Conservation (phyloP, 1,284 basidiomycete species). For the Marasmius fiardii region DNA sequence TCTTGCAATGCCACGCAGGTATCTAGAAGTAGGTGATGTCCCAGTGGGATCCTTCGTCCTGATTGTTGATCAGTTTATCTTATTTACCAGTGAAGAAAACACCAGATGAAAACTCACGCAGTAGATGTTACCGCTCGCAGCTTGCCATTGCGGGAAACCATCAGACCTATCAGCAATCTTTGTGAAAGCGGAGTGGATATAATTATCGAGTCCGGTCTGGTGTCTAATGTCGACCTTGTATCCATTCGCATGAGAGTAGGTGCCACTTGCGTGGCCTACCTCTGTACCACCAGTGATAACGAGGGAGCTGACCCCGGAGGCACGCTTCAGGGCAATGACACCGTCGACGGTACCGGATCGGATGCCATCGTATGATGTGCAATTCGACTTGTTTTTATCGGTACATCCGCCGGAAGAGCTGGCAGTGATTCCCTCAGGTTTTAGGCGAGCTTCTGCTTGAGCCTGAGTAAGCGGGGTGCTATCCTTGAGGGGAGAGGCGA, state of each 20-base stretch:
- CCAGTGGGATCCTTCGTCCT: slow-evolving; percentile 28
- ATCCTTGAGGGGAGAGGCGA: neutral
- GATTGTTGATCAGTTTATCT: slow-evolving; percentile 3
- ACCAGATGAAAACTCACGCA: slow-evolving; percentile 19
- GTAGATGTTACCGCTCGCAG: slow-evolving; percentile 25
- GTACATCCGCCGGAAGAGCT: slow-evolving; percentile 23
- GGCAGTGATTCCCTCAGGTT: slow-evolving; percentile 20
- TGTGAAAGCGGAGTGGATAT: slow-evolving; percentile 21
- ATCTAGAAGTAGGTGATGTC: slow-evolving; percentile 22
- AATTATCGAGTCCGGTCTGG: slow-evolving; percentile 19
- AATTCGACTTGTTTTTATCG: slow-evolving; percentile 15
- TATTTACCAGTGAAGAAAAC: neutral
- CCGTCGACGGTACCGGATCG: slow-evolving; percentile 11
- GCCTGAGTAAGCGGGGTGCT: slow-evolving; percentile 20
- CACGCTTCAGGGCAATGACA: slow-evolving; percentile 22
- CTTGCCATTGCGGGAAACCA: slow-evolving; percentile 24
- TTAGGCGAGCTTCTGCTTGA: slow-evolving; percentile 20
- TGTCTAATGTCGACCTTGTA: slow-evolving; percentile 22
- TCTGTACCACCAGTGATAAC: slow-evolving; percentile 22
- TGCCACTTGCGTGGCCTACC: slow-evolving; percentile 14
- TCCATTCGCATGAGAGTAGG: slow-evolving; percentile 24
- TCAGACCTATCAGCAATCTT: slow-evolving; percentile 23
- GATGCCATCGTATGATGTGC: neutral
- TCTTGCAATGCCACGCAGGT: too few relatives aligned
- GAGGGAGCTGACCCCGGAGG: slow-evolving; percentile 18